Evolutionary conservation across 2,329 filamentous ascomycete species (phyloP), one percentile per base, ranked within the genome.

Genomic region (Trichoderma sp.): DNA sequence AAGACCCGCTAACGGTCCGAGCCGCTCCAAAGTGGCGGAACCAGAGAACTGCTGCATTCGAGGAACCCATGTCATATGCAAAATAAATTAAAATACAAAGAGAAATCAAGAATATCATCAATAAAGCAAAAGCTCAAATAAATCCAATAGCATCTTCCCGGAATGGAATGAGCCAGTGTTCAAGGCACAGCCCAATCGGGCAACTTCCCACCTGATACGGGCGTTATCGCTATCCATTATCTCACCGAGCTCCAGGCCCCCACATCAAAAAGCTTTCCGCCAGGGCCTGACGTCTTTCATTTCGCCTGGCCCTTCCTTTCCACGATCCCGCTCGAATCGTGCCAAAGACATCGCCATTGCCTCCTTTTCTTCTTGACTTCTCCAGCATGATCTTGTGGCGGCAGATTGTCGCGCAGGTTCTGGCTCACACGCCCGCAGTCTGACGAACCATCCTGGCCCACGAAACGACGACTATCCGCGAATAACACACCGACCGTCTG

Each of bases 331-430:
- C 63, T 66, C 63, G 63, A 30, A 51, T 37, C 54, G 63, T 59
- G 63, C 39, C 51, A 28, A 59, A 51, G 28, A 28, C 18, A 43
- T 28, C 7, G 30, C 34, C 26, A 14, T 30, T 21, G 43, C 6
- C 11, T 37, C 10, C 34, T 21, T 21, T 43, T 59, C 14, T 14
- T 59, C 16, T 32, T 43, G 14, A 4, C 16, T 51, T 51, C 5
- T 30, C 51, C 59, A 63, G 59, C 59, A 68, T 68, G 66, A 68
- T 68, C 58, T 59, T 68, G 59, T 68, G 59, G 66, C 66, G 66
- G 66, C 66, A 68, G 66, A 64, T 68, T 68, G 66, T 63, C 39
- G 66, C 66, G 43, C 66, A 68, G 66, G 59, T 68, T 68, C 59
- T 68, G 66, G 66, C 59, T 61, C 66, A 64, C 39, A 68, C 66